Conservation (phyloP, 1,284 basidiomycete genomes). For the Xanthoconium separans region DNA sequence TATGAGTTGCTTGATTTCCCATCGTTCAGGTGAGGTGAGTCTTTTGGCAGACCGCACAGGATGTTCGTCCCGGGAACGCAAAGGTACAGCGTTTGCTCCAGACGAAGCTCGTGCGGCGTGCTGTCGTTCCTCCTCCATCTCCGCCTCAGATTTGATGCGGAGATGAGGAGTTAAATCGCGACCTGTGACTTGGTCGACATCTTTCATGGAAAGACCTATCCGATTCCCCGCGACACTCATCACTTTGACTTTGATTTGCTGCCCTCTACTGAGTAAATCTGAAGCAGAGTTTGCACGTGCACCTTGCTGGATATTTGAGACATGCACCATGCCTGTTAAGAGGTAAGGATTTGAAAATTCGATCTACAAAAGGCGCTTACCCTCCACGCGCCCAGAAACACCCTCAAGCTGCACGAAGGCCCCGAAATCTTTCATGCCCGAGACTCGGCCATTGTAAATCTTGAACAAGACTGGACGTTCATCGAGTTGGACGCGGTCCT, state of each 20-base stretch:
- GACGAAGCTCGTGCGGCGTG: constrained; percentile 56
- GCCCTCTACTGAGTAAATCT: constrained; percentile 83
- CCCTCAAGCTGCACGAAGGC: constrained; percentile 93
- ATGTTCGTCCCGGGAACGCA: constrained; percentile 52
- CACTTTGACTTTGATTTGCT: constrained; percentile 92
- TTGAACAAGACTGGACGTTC: constrained; percentile 90
- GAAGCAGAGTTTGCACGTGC: constrained; percentile 83
- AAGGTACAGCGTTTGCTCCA: constrained; percentile 71
- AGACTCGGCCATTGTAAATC: constrained; percentile 89
- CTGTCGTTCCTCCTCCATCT: constrained; percentile 77
- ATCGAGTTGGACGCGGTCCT: constrained; percentile 55
- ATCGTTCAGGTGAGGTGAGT: constrained; percentile 94
- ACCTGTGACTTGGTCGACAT: constrained; percentile 91
- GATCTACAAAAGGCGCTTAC: constrained; percentile 40
- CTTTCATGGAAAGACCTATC: constrained; percentile 92
- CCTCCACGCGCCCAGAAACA: constrained; percentile 82
- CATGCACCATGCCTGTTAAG: constrained; percentile 86
- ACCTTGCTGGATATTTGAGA: constrained; percentile 86
- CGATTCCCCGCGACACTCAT: constrained; percentile 87
- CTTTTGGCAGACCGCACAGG: constrained; percentile 81
- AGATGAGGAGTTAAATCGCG: constrained; percentile 92
- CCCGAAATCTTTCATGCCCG: constrained; percentile 92
- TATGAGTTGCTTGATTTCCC: constrained; percentile 99
- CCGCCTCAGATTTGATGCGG: constrained; percentile 90
- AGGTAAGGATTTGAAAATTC: constrained; percentile 1